A percentile compares a stretch with the other conserved stretches of the same genome.
phyloP scores from a whole-genome alignment of 441 rosid species.

The Populus hybrid region DNA sequence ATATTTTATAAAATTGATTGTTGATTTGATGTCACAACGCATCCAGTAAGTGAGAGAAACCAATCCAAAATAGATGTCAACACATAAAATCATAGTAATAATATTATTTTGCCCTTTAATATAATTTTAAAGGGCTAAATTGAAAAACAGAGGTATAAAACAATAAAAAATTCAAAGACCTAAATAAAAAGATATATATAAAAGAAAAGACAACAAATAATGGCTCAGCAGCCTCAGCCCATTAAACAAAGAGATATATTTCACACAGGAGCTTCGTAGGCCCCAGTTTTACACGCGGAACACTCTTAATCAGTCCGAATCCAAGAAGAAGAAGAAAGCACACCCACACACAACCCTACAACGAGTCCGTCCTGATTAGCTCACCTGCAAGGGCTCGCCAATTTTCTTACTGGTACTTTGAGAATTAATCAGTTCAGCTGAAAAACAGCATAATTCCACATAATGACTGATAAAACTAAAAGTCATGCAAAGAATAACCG shows the following conservation, averaged over 20 bases:
- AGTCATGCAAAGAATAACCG: not conserved
- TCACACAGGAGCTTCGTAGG: no score
- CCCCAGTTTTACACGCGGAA: not conserved
- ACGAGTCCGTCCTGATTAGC: slow-evolving; percentile 11
- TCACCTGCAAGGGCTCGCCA: slow-evolving; percentile 19
- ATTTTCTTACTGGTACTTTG: not conserved
- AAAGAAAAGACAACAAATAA: no score
- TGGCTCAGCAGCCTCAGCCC: no score
- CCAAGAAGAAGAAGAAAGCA: not conserved
- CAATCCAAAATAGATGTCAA: not conserved
- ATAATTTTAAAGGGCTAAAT: not conserved
- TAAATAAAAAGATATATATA: no score
- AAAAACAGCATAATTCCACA: not conserved
- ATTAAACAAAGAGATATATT: no score
- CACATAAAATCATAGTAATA: not conserved
- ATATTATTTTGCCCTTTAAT: no score
- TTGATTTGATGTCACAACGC: not conserved
- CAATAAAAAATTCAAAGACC: no score
- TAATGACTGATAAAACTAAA: not conserved
- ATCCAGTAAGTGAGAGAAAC: not conserved
- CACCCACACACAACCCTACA: not conserved
- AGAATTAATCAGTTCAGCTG: not conserved
- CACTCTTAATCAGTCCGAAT: not conserved
- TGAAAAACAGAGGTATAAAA: not conserved
- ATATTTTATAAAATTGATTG: no score